Base-by-base conservation (phyloP, 176 grass and related monocot species). In the Oryza coarctata region DNA sequence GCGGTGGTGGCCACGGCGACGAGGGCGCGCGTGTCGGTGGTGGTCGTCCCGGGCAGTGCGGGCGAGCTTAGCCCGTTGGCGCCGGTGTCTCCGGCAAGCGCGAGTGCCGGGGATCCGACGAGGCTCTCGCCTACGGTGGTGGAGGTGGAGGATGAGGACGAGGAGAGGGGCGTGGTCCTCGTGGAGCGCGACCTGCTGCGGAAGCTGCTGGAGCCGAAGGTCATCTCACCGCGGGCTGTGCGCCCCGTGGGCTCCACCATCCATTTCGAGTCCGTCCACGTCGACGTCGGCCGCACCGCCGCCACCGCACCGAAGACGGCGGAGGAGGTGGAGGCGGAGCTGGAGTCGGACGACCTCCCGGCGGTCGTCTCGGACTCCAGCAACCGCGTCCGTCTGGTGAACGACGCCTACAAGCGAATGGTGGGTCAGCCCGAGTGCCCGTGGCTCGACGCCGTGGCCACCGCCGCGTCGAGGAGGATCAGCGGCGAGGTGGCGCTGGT, bases 401-500 rank as follows among this genome's bases (percentile, higher is more conserved):
- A 96, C 76, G 94, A 94, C 27, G 93, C 89, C 31, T 99, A 99
- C 87, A 95, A 87, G 83, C 66, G 79, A 77, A 90, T 99, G 91
- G 85, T 99, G 36, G 91, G 93, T 20, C 93, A 95, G 80, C 97
- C 97, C 1, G 91, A 92, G 85, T 99, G 93, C 80, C 80, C 75
- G 25, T 99, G 97, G 93, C 91, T 99, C 29, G 87, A 91, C 80
- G 81, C 87, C 9, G 69, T 98, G 80, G 75, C 82, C 1, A 74
- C 80, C 10, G 65, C 70, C 12, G 47, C 31, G 30, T 88, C 90
- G 0, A 93, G 82, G 83, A 86, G 97, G 89, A 95, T 99, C 84
- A 87, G 87, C 67, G 97, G 97, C 9, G 91, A 79, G 75, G 97
- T 99, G 85, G 85, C 85, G 71, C 89, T 99, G 36, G 68, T 74